Evolutionary conservation across 345 rosid genomes (phyloP).

Genomic region (Eucalyptus viminalis): DNA sequence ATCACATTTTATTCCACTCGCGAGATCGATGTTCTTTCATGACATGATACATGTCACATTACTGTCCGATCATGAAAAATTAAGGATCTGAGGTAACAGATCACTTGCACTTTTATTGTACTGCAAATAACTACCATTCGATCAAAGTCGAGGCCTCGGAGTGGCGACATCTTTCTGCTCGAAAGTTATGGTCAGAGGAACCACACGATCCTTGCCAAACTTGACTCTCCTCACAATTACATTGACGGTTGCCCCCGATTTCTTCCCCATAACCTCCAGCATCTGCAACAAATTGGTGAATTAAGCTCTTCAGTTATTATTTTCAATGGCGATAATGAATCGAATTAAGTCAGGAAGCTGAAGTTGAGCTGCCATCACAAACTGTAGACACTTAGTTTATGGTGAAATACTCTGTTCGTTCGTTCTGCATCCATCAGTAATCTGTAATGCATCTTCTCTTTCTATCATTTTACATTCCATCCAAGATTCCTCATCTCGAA

Average conservation of each 20-base stretch:
- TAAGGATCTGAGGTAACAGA: not conserved
- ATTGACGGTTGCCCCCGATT: not conserved
- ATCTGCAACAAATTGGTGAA: not conserved
- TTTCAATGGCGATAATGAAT: not conserved
- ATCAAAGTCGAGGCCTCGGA: not conserved
- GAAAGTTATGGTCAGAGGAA: not conserved
- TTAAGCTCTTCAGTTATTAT: not conserved
- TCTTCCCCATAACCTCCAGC: not conserved
- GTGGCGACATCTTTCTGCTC: not conserved
- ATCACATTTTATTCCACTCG: not conserved
- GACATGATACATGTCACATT: not conserved
- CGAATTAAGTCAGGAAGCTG: not conserved
- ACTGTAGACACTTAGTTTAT: not conserved
- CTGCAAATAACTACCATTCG: not conserved
- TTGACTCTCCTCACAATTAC: not conserved
- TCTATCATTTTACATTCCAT: not conserved
- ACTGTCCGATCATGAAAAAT: not conserved
- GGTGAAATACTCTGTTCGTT: too few relatives aligned
- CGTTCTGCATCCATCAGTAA: not conserved
- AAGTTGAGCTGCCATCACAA: not conserved
- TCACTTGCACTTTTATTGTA: not conserved
- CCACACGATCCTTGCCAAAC: rapidly evolving
- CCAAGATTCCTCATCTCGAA: not conserved
- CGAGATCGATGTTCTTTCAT: not conserved
- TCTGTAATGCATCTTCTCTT: not conserved